Base-by-base conservation (phyloP, 2,329 filamentous ascomycete genomes). In the Colletotrichum euphorbiae region DNA sequence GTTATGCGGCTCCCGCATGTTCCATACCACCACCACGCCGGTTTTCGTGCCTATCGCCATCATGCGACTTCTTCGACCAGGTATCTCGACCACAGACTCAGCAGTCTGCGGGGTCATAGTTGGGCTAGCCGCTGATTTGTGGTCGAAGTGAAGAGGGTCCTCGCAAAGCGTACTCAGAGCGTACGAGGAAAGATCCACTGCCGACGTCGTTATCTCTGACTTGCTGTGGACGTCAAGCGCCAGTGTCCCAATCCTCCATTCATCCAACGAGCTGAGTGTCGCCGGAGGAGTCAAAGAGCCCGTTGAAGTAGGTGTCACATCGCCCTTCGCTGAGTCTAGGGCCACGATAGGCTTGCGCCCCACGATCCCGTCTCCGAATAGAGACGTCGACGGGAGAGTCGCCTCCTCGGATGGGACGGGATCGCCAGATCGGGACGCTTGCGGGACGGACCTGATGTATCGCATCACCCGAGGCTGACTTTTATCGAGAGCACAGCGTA, bases 1-100 rank as follows among this genome's bases (percentile, higher is more conserved):
- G 90, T 31, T 82, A 90, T 31, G 83, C 77, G 1, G 83, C 31
- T 91, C 90, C 61, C 96, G 91, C 73, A 93, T 87, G 75, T 99
- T 92, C 94, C 94, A 99, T 1, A 97, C 79, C 7, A 96, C 79
- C 6, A 98, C 83, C n/a, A 84, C 84, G 0, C 96, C 96, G 9
- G 84, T 87, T 61, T 89, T 89, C 0, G 94, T 98, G 17, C 96
- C 96, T 52, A 94, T 81, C 17, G 92, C 93, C 42, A 98, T 77
- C 48, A 97, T 87, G 12, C 95, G 91, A 67, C 92, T 91, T 70
- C 94, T 88, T 67, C 94, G 91, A 6, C 96, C 96, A 3, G 95
- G 95, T 33, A 98, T 88, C 70, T 97, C 92, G 11, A 55, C 56
- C 15, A 51, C 7, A 15, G 66, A 56, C 54, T 54, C 70, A 65